Conservation (phyloP, 768 basidiomycete genomes). For the Leccinum subgranulosum region DNA sequence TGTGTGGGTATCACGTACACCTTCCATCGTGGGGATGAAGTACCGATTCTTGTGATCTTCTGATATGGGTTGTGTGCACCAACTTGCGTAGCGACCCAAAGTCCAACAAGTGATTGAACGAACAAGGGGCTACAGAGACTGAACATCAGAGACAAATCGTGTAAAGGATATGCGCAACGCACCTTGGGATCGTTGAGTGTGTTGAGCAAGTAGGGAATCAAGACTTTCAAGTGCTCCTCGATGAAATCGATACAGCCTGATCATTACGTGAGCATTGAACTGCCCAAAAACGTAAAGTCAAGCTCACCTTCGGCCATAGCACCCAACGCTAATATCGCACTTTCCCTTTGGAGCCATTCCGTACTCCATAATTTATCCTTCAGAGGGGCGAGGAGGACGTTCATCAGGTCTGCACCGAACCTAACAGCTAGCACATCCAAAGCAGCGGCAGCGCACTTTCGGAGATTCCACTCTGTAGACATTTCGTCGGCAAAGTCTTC, state of each 20-base stretch:
- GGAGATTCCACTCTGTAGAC: constrained; percentile 97
- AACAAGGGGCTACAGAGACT: constrained; percentile 72
- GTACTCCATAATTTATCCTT: constrained; percentile 91
- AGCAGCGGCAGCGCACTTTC: constrained; percentile 97
- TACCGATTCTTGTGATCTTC: constrained; percentile 87
- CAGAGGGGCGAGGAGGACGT: constrained; percentile 82
- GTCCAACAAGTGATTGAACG: constrained; percentile 99
- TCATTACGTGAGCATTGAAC: constrained; percentile 7
- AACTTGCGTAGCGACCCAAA: constrained; percentile 95
- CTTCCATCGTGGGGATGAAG: constrained; percentile 98
- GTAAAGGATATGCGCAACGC: constrained; percentile 13
- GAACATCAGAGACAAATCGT: not conserved
- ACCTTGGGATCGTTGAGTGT: constrained; percentile 92
- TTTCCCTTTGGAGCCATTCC: constrained; percentile 94
- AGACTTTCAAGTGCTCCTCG: constrained; percentile 89
- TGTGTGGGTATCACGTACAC: constrained; percentile 52
- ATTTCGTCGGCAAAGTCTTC: constrained; percentile 92
- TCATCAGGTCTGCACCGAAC: constrained; percentile 85
- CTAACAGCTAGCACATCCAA: constrained; percentile 94
- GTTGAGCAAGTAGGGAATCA: constrained; percentile 90
- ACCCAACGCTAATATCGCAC: constrained; percentile 91
- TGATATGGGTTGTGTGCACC: constrained; percentile 84
- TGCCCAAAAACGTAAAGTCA: not conserved
- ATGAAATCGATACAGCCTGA: constrained; percentile 95
- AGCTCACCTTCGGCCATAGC: constrained; percentile 95